Base-by-base conservation (phyloP, 352 stramenopile species). In the Globisporangium irregulare region DNA sequence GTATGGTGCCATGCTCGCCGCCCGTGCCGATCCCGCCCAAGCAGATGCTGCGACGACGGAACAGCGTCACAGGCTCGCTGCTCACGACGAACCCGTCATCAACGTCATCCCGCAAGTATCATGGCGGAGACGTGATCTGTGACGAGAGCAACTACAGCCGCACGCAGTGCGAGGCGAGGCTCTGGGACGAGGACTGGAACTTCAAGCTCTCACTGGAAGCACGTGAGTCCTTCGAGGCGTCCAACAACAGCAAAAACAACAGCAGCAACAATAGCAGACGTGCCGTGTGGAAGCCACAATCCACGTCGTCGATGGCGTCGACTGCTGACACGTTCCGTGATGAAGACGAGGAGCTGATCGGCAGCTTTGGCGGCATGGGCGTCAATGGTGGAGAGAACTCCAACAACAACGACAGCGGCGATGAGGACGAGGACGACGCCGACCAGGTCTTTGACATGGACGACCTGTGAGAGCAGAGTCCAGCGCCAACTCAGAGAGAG, bases 151-250 rank as follows among this genome's bases (percentile, higher is more conserved):
- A 70, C 18, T 80, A 80, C 68, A 82, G 75, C 36, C 62, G 65
- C 6, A 76, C 73, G 14, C 82, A 92, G 66, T 82, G 78, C 57
- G 74, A 89, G 59, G 78, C 74, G 15, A 67, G 72, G 32, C 73
- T 89, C 18, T 88, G 79, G 78, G 81, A 92, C 54, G 74, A 92
- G 51, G 78, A 84, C 65, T 90, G 82, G 84, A 80, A 92, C 78
- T 90, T 81, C 68, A 90, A 90, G 61, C 79, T 90, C 51, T 90
- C 80, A 29, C 76, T 90, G 9, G 84, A 92, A 58, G 73, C 77
- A 15, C 81, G 84, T 22, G 80, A 92, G 71, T 86, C 80, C 9
- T 87, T 90, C 27, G 77, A 90, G 59, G 71, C 71, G 3, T 55
- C 53, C 25, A 67, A 46, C 18, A 66, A 51, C 15, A 70, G 66